A percentile compares a stretch with the other conserved stretches of the same genome.
Conservation (phyloP, 2,329 filamentous ascomycete genomes). For the Penicillium sp. region DNA sequence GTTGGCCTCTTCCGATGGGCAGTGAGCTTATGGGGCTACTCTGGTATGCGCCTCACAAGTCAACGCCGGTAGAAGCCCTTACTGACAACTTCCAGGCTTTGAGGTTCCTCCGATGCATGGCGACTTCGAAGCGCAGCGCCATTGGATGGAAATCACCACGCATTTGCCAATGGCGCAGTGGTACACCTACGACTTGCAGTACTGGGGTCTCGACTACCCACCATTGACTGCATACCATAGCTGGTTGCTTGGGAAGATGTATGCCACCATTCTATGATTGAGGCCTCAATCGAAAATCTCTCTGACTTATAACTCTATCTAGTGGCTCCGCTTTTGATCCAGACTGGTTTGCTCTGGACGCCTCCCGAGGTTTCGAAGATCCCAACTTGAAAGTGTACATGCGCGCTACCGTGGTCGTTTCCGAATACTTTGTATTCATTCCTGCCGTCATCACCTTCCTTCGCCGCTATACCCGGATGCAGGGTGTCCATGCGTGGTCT, state of each 20-base stretch:
- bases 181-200: constrained; percentile 96
- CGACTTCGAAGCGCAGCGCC: constrained; percentile 95
- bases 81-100: constrained; percentile 58
- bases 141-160: constrained; percentile 98
- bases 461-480: constrained; percentile 74
- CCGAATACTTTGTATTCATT: constrained; percentile 87
- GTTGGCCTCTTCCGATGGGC: constrained; percentile 94
- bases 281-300: neutral
- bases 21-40: constrained; percentile 91
- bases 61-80: neutral
- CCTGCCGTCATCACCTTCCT: constrained; percentile 85
- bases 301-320: constrained; percentile 17
- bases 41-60: constrained; percentile 58
- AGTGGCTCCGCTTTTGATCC: constrained; percentile 75
- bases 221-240: constrained; percentile 98
- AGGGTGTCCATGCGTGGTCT: constrained; percentile 78
- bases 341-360: constrained; percentile 82
- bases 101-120: constrained; percentile 86
- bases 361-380: constrained; percentile 80
- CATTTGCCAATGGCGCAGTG: constrained; percentile 89
- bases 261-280: constrained; percentile 33
- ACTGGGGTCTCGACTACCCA: constrained; percentile 98
- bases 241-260: constrained; percentile 87
- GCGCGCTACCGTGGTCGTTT: constrained; percentile 86
- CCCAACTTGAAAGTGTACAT: constrained; percentile 87